phyloP scores from a whole-genome alignment of 2,329 filamentous ascomycete genomes.

The Tolypocladium album region DNA sequence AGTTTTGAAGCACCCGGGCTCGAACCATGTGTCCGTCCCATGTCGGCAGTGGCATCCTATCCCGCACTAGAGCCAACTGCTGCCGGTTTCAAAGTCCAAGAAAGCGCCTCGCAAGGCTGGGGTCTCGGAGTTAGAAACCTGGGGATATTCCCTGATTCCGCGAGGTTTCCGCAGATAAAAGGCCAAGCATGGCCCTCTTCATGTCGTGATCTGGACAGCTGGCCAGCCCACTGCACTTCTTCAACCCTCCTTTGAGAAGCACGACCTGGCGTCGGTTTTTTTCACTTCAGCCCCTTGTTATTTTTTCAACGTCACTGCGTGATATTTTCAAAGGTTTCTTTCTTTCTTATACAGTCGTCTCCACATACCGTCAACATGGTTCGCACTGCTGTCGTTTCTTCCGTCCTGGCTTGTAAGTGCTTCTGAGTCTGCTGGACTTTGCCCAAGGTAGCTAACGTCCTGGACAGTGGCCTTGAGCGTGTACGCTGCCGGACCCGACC shows the following conservation, averaged over 20 bases:
- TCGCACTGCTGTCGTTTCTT: neutral
- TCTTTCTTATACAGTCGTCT: too few species aligned
- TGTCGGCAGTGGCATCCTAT: neutral
- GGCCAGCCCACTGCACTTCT: neutral
- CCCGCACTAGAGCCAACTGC: too few species aligned
- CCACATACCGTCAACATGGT: neutral
- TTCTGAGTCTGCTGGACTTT: neutral
- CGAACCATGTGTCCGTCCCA: neutral
- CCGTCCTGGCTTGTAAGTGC: neutral
- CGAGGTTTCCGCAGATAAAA: neutral
- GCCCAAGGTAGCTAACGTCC: neutral
- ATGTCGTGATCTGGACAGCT: neutral
- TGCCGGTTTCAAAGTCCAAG: too few species aligned
- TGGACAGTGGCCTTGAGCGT: neutral
- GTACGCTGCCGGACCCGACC: constrained; percentile 4
- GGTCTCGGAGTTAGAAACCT: too few species aligned
- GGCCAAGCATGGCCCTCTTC: neutral
- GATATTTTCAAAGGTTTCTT: neutral
- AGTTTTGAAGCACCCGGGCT: neutral
- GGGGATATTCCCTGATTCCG: neutral
- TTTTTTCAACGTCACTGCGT: neutral
- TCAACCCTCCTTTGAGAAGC: neutral
- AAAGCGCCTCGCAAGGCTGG: neutral
- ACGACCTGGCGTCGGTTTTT: neutral
- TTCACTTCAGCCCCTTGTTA: neutral